phyloP scores from a whole-genome alignment of 805 yeast genomes.

The Lachancea cidri region DNA sequence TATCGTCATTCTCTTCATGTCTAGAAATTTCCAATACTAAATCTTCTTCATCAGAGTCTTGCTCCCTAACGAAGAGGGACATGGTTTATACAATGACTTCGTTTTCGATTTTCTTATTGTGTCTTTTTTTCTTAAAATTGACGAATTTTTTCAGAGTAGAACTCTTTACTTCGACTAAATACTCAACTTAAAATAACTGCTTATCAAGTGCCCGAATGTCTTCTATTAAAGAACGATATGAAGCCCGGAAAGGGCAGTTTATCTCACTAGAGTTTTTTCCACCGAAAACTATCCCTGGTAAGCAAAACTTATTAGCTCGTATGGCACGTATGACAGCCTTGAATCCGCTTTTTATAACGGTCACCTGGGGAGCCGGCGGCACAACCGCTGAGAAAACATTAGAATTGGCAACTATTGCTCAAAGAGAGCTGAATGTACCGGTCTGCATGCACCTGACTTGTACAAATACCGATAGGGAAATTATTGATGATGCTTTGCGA shows the following conservation, averaged over 20 bases:
- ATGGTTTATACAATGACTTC: slow-evolving; percentile 7
- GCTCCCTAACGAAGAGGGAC: slow-evolving; percentile 35
- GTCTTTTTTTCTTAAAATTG: not conserved
- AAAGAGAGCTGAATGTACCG: slow-evolving; percentile 70
- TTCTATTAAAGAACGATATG: slow-evolving; percentile 45
- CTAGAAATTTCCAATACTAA: slow-evolving; percentile 25
- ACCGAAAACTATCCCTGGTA: slow-evolving; percentile 89
- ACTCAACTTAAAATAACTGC: too few species aligned
- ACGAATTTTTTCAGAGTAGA: too few species aligned
- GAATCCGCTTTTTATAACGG: slow-evolving; percentile 84
- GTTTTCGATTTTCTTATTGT: not conserved
- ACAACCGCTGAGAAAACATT: slow-evolving; percentile 83
- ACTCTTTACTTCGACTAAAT: too few species aligned
- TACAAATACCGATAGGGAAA: slow-evolving; percentile 76
- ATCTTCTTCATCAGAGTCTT: slow-evolving; percentile 33
- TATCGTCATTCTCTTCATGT: slow-evolving; percentile 19
- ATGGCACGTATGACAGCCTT: slow-evolving; percentile 82
- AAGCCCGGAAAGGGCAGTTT: slow-evolving; percentile 47
- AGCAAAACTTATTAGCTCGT: slow-evolving; percentile 78
- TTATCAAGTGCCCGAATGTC: slow-evolving; percentile 16
- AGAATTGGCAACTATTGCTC: slow-evolving; percentile 75
- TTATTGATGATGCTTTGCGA: slow-evolving; percentile 74
- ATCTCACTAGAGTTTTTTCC: slow-evolving; percentile 95
- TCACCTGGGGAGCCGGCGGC: slow-evolving; percentile 99
- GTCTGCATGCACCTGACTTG: slow-evolving; percentile 94